phyloP scores from a whole-genome alignment of 805 yeast genomes.

The Saturnispora dispora region DNA sequence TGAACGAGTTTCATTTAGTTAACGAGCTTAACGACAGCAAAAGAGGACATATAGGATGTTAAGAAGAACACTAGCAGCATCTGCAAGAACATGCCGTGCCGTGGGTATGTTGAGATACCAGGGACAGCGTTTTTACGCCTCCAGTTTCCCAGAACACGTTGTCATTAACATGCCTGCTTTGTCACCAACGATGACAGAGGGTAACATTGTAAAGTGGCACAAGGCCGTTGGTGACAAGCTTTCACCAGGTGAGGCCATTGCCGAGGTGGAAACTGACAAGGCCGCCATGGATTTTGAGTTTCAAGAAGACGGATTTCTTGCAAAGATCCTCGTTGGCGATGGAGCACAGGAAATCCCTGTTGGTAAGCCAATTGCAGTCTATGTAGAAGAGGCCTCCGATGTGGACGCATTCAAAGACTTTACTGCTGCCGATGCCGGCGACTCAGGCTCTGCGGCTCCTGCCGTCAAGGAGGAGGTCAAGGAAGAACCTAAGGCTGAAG shows the following conservation, averaged over 20 bases:
- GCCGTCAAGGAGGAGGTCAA: constrained; percentile 73
- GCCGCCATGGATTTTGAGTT: constrained; percentile 98
- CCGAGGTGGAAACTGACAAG: constrained; percentile 96
- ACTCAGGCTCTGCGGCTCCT: constrained; percentile 34
- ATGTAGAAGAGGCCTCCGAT: constrained; percentile 77
- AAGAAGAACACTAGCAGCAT: neutral
- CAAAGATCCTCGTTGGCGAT: constrained; percentile 73
- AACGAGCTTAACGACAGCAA: neutral
- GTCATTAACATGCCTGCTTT: constrained; percentile 96
- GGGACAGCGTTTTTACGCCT: constrained; percentile 15
- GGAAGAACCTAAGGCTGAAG: constrained; percentile 33
- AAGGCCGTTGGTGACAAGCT: constrained; percentile 84
- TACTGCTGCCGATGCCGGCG: constrained; percentile 75
- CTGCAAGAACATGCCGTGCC: neutral
- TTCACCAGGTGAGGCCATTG: constrained; percentile 86
- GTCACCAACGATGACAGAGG: constrained; percentile 99
- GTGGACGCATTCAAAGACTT: constrained; percentile 84
- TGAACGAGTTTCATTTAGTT: neutral
- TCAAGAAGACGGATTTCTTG: constrained; percentile 92
- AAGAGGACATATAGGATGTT: neutral
- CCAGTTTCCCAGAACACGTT: constrained; percentile 44
- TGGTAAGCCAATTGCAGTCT: constrained; percentile 93
- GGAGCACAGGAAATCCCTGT: constrained; percentile 90
- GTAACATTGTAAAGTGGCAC: constrained; percentile 83
- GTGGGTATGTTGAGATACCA: neutral